phyloP scores from a whole-genome alignment of 345 rosid genomes.

The Gossypium arboreum region DNA sequence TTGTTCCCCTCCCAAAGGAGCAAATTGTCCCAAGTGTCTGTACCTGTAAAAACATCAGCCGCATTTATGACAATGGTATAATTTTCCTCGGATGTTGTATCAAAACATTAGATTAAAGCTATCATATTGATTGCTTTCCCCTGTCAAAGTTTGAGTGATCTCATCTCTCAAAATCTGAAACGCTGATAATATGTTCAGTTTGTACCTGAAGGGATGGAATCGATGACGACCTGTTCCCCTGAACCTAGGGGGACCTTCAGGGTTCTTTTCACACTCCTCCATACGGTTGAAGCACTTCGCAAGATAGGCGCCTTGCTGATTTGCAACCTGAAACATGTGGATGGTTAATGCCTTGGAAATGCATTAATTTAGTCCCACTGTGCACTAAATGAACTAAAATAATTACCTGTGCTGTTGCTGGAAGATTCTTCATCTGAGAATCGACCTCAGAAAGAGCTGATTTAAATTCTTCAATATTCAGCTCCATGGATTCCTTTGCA shows the following conservation, averaged over 20 bases:
- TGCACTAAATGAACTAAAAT: neutral
- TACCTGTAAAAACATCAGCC: slow-evolving; percentile 43
- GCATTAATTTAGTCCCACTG: neutral
- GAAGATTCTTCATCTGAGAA: slow-evolving; percentile 85
- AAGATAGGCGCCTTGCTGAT: slow-evolving; percentile 88
- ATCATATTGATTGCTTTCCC: neutral
- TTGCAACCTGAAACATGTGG: slow-evolving; percentile 62
- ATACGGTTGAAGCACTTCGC: slow-evolving; percentile 94
- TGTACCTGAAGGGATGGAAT: slow-evolving; percentile 86
- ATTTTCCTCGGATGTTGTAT: neutral
- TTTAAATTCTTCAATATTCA: slow-evolving; percentile 81
- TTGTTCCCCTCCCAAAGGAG: slow-evolving; percentile 97
- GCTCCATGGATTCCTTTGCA: slow-evolving; percentile 55
- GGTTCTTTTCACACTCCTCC: slow-evolving; percentile 77
- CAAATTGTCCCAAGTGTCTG: slow-evolving; percentile 89
- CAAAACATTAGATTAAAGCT: neutral
- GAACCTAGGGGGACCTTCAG: slow-evolving; percentile 93
- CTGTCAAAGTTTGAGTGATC: neutral
- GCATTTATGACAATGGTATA: neutral
- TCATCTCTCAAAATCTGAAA: neutral
- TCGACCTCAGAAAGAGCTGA: slow-evolving; percentile 81
- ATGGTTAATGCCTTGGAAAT: neutral
- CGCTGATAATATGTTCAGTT: neutral
- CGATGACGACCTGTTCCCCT: slow-evolving; percentile 96
- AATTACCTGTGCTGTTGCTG: slow-evolving; percentile 93